Evolutionary conservation across 1,284 basidiomycete genomes (phyloP), one percentile per base, ranked within the genome.

Genomic region (Papiliotrema flavescens): DNA sequence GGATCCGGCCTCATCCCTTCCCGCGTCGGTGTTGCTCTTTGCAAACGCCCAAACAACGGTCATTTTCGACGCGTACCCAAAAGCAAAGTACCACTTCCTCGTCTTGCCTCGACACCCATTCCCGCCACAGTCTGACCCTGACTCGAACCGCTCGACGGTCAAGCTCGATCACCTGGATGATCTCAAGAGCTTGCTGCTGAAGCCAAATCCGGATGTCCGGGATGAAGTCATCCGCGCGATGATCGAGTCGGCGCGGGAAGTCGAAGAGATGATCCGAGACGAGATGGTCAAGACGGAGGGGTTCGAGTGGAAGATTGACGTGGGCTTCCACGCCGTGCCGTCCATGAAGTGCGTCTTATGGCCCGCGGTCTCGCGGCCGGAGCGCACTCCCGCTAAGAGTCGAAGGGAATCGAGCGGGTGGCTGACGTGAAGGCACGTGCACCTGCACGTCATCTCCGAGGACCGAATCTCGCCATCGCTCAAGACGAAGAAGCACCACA

Each of bases 401-500:
- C n/a, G n/a, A n/a, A n/a, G n/a, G n/a, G n/a, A n/a, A 32, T 11
- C 28, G 28, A 32, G 28, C 61, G 84, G 80, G 45, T 37, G 47
- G 46, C 20, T 23, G 23, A 41, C 37, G 55, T 45, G 7, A 19
- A 93, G 90, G 59, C 90, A 94, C 69, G 59, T 93, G 1, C 92
- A 95, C 67, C 75, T 93, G 6, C 93, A 97, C 70, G 84, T 97
- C 56, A 79, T 97, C 26, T 95, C 92, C 0, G 80, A 82, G 20
- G 94, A 98, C 70, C 76, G 96, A 19, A 81, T 84, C 48, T 87
- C 88, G 0, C 80, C 83, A 2, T 76, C 79, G 36, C 77, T 98
- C 76, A 98, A 95, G 76, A 83, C 82, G 59, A 97, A 96, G 80
- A 93, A 89, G 67, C 93, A 98, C 66, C 92, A 92, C 78, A 92